Percentiles rank a stretch among this genome's conserved stretches.
These are phyloP conservation scores for Suillus clintonianus DNA, from an alignment of 768 basidiomycete species.

Conservation along the genomic window DNA sequence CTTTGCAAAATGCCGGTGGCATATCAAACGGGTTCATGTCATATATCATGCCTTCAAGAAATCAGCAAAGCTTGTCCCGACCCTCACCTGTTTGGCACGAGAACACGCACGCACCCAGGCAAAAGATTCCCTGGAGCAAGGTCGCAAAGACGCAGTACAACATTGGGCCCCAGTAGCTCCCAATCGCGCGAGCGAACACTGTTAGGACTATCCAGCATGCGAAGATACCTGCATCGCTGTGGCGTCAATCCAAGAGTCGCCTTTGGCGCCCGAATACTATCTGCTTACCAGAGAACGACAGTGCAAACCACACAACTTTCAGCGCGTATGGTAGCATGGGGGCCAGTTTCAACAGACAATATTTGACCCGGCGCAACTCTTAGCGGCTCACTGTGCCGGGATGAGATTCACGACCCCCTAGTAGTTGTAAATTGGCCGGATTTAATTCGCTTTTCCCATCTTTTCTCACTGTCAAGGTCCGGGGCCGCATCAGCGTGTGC, in stretches of 20 bases:
- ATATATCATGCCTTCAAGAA: constrained; percentile 57
- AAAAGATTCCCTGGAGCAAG: constrained; percentile 56
- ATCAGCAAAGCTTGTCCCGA: neutral
- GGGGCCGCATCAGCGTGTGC: neutral
- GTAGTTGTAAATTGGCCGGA: neutral
- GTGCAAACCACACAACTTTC: constrained; percentile 58
- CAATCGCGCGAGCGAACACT: constrained; percentile 45
- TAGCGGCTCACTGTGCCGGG: neutral
- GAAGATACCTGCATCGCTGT: constrained; percentile 42
- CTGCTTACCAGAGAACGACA: constrained; percentile 54
- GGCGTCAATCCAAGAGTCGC: neutral
- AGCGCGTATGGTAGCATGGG: constrained; percentile 58
- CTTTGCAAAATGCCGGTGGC: constrained; percentile 58
- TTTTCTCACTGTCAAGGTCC: neutral
- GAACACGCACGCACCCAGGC: constrained; percentile 47
- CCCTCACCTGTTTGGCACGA: neutral
- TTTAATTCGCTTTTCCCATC: neutral
- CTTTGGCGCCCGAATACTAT: neutral
- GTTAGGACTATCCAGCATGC: constrained; percentile 51
- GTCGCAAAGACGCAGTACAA: constrained; percentile 53
- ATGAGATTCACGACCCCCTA: neutral
- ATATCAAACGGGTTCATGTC: constrained; percentile 61
- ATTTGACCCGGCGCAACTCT: neutral
- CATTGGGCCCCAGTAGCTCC: constrained; percentile 49
- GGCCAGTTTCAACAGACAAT: neutral